These are phyloP conservation scores for Amphicarpaea edgeworthii DNA, from an alignment of 306 rosid species.

Conservation along the genomic window DNA sequence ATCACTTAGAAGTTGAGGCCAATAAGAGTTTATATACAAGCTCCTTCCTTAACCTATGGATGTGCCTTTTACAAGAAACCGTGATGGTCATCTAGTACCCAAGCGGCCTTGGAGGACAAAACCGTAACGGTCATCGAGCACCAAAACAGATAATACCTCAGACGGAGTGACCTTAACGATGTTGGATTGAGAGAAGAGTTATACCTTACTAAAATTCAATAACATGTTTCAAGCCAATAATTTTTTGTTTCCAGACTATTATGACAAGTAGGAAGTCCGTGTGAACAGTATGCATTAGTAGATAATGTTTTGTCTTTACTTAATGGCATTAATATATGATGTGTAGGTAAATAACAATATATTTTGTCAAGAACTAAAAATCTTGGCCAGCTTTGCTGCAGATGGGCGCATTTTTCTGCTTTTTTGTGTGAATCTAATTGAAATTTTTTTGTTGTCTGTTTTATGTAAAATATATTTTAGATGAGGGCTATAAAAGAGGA, in stretches of 20 bases:
- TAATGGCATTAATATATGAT: slow-evolving; percentile 12
- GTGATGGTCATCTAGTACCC: no score
- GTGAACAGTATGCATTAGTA: neutral
- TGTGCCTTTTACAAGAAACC: no score
- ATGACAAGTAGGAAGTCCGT: neutral
- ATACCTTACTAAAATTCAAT: slow-evolving; percentile 20
- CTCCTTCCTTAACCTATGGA: no score
- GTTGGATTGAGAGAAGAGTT: slow-evolving; percentile 18
- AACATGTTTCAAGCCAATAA: slow-evolving; percentile 23
- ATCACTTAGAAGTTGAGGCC: no score
- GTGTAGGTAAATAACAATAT: slow-evolving; percentile 21
- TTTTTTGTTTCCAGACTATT: neutral
- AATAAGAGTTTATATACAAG: no score
- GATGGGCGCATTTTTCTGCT: slow-evolving; percentile 31
- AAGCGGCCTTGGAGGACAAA: no score
- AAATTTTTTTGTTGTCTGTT: slow-evolving; percentile 36
- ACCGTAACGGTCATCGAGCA: no score
- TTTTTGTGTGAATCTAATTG: slow-evolving; percentile 35
- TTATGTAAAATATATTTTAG: slow-evolving; percentile 56
- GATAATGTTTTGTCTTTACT: neutral
- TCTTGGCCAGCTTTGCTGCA: slow-evolving; percentile 23
- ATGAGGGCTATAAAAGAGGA: slow-evolving; percentile 99
- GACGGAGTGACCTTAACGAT: no score
- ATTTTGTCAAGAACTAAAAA: slow-evolving; percentile 21
- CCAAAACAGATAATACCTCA: no score